Conservation (phyloP, 1,284 basidiomycete species). For the Sporisorium iseilematis-ciliati region DNA sequence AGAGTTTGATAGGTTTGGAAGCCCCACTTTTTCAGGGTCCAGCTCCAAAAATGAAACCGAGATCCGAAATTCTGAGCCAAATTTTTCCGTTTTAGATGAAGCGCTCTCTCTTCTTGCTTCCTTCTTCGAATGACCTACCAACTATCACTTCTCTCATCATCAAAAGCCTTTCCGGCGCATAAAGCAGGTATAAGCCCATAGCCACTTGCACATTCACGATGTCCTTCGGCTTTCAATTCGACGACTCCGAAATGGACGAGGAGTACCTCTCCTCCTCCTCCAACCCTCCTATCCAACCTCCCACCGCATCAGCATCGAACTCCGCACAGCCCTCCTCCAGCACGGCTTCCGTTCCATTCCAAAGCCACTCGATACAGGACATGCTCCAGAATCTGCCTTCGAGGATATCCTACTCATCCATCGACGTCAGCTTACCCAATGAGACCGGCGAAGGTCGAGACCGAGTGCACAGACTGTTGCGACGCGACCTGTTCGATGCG, state of each 20-base stretch:
- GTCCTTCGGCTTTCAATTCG: constrained; percentile 53
- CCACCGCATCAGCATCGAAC: constrained; percentile 10
- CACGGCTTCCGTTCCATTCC: constrained; percentile 23
- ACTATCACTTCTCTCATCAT: not conserved
- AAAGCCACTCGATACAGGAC: constrained; percentile 13
- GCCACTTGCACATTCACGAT: constrained; percentile 2
- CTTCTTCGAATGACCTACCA: not conserved
- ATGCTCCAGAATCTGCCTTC: constrained; percentile 46
- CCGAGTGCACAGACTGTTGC: constrained; percentile 73
- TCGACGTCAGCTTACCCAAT: constrained; percentile 27
- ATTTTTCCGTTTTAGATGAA: constrained; percentile 3
- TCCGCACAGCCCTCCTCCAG: constrained; percentile 3
- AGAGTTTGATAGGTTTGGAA: too few species aligned
- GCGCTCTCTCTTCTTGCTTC: not conserved
- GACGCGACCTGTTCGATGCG: constrained; percentile 92
- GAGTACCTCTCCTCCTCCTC: constrained; percentile 33
- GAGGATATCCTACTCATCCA: constrained; percentile 49
- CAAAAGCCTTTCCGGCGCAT: not conserved
- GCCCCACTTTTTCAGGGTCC: constrained; percentile 14
- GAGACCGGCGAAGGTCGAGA: not conserved
- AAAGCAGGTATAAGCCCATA: not conserved
- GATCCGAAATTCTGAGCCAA: constrained; percentile 20
- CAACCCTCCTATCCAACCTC: constrained; percentile 9
- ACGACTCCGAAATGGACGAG: constrained; percentile 50
- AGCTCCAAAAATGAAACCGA: constrained; percentile 12